Evolutionary conservation across 1,139 yeast genomes (phyloP).

Genomic region (Hyphopichia fennica): DNA sequence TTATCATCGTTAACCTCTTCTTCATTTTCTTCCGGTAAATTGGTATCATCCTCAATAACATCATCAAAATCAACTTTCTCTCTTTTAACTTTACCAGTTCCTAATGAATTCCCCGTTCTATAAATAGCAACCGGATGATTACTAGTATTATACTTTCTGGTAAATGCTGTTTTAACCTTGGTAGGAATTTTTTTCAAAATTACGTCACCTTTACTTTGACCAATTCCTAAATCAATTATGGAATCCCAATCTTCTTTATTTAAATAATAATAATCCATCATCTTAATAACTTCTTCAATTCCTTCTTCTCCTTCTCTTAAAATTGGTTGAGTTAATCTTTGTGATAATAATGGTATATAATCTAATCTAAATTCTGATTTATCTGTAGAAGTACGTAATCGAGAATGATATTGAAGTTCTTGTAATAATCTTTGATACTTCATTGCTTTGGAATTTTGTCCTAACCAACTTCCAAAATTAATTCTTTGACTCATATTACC

Average conservation of each 20-base stretch:
- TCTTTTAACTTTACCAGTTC: slow-evolving; percentile 32
- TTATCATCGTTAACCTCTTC: slow-evolving; percentile 28
- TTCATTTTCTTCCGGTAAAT: slow-evolving; percentile 31
- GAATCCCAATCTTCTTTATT: slow-evolving; percentile 93
- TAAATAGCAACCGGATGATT: slow-evolving; percentile 88
- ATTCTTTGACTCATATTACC: slow-evolving; percentile 72
- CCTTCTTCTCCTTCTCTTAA: slow-evolving; percentile 57
- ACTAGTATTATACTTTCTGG: slow-evolving; percentile 72
- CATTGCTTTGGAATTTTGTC: slow-evolving; percentile 83
- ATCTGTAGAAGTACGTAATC: slow-evolving; percentile 76
- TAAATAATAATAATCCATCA: slow-evolving; percentile 80
- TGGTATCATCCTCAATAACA: slow-evolving; percentile 61
- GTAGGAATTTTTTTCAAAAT: slow-evolving; percentile 66
- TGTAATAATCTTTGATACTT: slow-evolving; percentile 79
- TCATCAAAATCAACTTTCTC: slow-evolving; percentile 58
- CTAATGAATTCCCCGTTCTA: slow-evolving; percentile 59
- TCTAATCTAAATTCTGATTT: slow-evolving; percentile 74
- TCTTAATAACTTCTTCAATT: slow-evolving; percentile 58
- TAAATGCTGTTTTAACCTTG: slow-evolving; percentile 77
- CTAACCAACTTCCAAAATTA: slow-evolving; percentile 84
- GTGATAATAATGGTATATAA: slow-evolving; percentile 66
- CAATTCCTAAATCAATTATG: slow-evolving; percentile 78
- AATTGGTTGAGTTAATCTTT: slow-evolving; percentile 58
- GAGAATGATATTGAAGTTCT: slow-evolving; percentile 85
- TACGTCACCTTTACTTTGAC: slow-evolving; percentile 47